phyloP scores from a whole-genome alignment of 164 flowering plant species.

The Vitis rupestris region DNA sequence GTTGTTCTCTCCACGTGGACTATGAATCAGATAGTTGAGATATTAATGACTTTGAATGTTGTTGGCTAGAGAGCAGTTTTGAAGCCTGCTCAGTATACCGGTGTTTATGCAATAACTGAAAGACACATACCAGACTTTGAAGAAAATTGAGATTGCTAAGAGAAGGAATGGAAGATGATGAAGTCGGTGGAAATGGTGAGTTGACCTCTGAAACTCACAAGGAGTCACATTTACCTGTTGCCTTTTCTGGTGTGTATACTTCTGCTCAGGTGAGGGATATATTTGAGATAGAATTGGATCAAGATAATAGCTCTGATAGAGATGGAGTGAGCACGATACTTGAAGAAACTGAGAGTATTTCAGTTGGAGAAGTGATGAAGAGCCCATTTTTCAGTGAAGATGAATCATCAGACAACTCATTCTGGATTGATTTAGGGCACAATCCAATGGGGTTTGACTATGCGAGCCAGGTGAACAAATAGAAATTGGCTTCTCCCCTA shows the following conservation, averaged over 20 bases:
- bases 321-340: constrained; percentile 85
- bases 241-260: constrained; percentile 83
- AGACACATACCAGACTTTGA: too few relatives aligned
- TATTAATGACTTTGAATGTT: too few relatives aligned
- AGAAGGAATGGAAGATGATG: constrained; percentile 46
- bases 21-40: too few relatives aligned
- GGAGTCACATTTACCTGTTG: constrained; percentile 58
- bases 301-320: constrained; percentile 70
- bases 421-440: constrained; percentile 90
- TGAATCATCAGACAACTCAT: constrained; percentile 79
- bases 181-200: constrained; percentile 37
- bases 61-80: too few relatives aligned
- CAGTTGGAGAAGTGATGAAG: constrained; percentile 81
- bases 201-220: constrained; percentile 34
- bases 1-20: too few relatives aligned
- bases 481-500: constrained; percentile 47
- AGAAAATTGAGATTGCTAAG: too few relatives aligned
- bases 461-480: constrained; percentile 40
- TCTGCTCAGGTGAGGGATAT: constrained; percentile 85
- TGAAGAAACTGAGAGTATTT: constrained; percentile 82
- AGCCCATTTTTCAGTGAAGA: constrained; percentile 92
- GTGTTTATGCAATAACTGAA: too few relatives aligned
- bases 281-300: constrained; percentile 78
- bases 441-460: constrained; percentile 69
- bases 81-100: too few relatives aligned